These are phyloP conservation scores for Fusarium sp. DNA, from an alignment of 2,329 filamentous ascomycete genomes.

Conservation along the genomic window DNA sequence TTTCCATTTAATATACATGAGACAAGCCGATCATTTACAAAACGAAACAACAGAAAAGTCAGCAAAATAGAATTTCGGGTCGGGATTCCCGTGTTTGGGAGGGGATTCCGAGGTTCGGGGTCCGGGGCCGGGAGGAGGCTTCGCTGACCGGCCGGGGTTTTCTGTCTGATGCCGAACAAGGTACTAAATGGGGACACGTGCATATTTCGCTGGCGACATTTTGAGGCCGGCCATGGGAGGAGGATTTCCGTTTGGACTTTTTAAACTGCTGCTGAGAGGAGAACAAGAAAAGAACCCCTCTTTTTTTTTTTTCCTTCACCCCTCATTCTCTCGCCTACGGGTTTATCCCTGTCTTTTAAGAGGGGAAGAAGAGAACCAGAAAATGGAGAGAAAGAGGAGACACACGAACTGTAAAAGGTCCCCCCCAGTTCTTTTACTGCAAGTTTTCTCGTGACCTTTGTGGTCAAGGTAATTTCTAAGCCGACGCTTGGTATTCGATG, in stretches of 20 bases:
- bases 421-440: background rate
- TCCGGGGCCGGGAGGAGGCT: conserved; percentile 8
- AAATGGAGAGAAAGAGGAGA: background rate
- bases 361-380: background rate
- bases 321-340: background rate
- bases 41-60: conserved; percentile 9
- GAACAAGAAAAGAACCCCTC: background rate
- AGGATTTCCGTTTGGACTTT: background rate
- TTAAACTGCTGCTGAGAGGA: background rate
- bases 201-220: background rate
- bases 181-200: background rate
- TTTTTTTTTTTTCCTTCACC: background rate
- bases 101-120: conserved; percentile 3
- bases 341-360: background rate
- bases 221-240: background rate
- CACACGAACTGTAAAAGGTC: background rate
- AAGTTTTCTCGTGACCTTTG: conserved; percentile 10
- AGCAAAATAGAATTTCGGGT: conserved; percentile 3
- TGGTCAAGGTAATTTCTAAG: conserved; percentile 37
- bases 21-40: background rate
- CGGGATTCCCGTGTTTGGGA: conserved; percentile 10
- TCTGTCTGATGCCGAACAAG: background rate
- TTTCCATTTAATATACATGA: conserved; percentile 2
- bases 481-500: conserved; percentile 38
- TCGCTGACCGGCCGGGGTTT: background rate